Conservation (phyloP, 176 grass and related monocot genomes). For the Olyra latifolia region DNA sequence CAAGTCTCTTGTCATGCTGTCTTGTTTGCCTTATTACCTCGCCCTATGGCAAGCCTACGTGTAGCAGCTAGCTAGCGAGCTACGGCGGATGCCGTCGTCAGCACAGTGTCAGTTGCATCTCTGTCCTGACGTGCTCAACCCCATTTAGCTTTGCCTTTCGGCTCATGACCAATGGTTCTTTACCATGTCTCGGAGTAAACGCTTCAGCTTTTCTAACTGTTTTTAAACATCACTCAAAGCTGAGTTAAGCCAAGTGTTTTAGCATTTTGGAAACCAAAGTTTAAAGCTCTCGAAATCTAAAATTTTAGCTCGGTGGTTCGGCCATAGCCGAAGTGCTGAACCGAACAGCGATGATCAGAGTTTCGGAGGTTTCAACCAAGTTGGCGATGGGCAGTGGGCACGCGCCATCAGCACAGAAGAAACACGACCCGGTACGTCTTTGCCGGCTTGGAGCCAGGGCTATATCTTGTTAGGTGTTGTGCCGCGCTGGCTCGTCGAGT, state of each 20-base stretch:
- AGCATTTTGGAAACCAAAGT: too few relatives aligned
- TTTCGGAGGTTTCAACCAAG: not conserved
- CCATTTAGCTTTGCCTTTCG: too few relatives aligned
- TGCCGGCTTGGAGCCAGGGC: not conserved
- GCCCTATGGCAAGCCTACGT: not conserved
- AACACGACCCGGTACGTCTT: not conserved
- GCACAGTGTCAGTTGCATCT: not conserved
- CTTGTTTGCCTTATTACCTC: not conserved
- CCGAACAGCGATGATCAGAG: not conserved
- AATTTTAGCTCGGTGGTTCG: too few relatives aligned
- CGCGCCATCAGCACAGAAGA: not conserved
- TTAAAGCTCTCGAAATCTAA: too few relatives aligned
- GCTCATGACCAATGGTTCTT: too few relatives aligned
- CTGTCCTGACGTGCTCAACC: not conserved
- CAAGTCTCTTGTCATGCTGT: slow-evolving; percentile 37
- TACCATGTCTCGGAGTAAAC: too few relatives aligned
- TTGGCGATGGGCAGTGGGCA: not conserved
- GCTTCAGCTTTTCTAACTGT: too few relatives aligned
- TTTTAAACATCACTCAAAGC: too few relatives aligned
- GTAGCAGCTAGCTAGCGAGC: not conserved
- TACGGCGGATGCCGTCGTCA: not conserved
- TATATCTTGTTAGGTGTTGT: not conserved
- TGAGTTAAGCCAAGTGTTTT: too few relatives aligned
- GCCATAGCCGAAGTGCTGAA: too few relatives aligned
- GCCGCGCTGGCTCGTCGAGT: not conserved